Percentiles rank a stretch among this genome's conserved stretches.
Evolutionary conservation across 2,329 filamentous ascomycete species (phyloP).

Genomic region (Ceratocystis harringtonii): DNA sequence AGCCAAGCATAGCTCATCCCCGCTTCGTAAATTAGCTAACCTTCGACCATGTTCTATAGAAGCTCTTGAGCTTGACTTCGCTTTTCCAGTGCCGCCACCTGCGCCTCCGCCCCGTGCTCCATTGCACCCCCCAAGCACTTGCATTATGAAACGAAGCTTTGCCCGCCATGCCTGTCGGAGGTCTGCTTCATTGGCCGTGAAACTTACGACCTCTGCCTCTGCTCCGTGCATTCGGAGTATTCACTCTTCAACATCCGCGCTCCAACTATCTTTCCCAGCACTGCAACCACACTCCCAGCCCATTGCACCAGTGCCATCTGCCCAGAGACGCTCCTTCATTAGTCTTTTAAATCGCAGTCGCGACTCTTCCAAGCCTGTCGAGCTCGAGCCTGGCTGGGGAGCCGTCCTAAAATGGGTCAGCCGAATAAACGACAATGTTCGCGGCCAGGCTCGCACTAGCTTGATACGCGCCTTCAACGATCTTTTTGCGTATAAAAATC

Average conservation of each 20-base stretch:
- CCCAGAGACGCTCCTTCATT: constrained; percentile 9
- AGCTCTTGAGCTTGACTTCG: not conserved
- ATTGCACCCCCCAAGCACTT: not conserved
- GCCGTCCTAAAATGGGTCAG: constrained; percentile 54
- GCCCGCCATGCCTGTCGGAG: constrained; percentile 32
- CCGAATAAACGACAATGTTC: constrained; percentile 45
- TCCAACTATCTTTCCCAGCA: not conserved
- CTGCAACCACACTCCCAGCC: not conserved
- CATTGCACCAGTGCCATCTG: not conserved
- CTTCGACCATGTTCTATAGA: not conserved
- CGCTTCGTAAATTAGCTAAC: not conserved
- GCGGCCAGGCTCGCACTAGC: constrained; percentile 48
- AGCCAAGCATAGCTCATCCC: not conserved
- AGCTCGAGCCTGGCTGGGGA: constrained; percentile 56
- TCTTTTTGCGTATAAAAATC: constrained; percentile 45
- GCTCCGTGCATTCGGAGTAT: not conserved
- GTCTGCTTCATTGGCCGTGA: not conserved
- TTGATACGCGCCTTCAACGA: constrained; percentile 48
- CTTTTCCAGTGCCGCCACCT: not conserved
- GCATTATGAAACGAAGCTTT: constrained; percentile 32
- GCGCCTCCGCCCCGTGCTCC: not conserved
- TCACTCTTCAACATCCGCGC: not conserved
- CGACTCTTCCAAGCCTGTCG: constrained; percentile 19
- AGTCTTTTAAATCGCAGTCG: constrained; percentile 3
- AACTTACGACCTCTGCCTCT: constrained; percentile 23